phyloP scores from a whole-genome alignment of 768 basidiomycete genomes.

The Fomitopsis serialis region DNA sequence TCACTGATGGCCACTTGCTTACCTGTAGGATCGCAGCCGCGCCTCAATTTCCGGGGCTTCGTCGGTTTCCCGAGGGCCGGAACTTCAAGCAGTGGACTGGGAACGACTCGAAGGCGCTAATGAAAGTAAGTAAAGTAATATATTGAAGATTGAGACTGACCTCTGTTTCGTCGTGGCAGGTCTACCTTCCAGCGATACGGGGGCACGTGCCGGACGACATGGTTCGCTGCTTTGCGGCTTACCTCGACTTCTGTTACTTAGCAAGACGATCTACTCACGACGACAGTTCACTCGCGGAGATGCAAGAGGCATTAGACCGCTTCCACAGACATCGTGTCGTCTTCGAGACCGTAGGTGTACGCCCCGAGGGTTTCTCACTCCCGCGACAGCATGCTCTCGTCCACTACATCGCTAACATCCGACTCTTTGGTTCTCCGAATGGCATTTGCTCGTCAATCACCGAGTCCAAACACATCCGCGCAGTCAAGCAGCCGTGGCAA shows the following conservation, averaged over 20 bases:
- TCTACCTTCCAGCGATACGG: constrained; percentile 18
- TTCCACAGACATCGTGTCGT: neutral
- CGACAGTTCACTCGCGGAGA: neutral
- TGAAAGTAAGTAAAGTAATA: constrained; percentile 16
- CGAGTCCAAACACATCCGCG: constrained; percentile 17
- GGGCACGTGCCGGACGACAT: constrained; percentile 14
- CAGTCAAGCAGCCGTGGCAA: constrained; percentile 18
- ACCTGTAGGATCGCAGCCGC: constrained; percentile 11
- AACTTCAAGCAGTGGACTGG: constrained; percentile 25
- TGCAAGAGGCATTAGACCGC: neutral
- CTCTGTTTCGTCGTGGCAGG: too few species aligned
- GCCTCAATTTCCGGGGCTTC: constrained; percentile 15
- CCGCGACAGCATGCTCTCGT: constrained; percentile 12
- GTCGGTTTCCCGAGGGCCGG: constrained; percentile 18
- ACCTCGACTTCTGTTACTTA: constrained; percentile 22
- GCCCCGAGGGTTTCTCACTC: constrained; percentile 8
- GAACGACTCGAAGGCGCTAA: constrained; percentile 22
- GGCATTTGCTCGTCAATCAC: constrained; percentile 20
- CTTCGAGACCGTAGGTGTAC: constrained; percentile 4
- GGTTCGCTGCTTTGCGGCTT: constrained; percentile 9
- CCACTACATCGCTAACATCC: constrained; percentile 6
- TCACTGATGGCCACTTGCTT: too few species aligned
- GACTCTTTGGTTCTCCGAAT: constrained; percentile 14
- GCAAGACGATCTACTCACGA: neutral
- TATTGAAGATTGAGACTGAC: too few species aligned